Percentiles rank a stretch among this genome's conserved stretches.
These are phyloP conservation scores for Scopulariopsis brevicaulis DNA, from an alignment of 2,329 filamentous ascomycete genomes.

Conservation along the genomic window DNA sequence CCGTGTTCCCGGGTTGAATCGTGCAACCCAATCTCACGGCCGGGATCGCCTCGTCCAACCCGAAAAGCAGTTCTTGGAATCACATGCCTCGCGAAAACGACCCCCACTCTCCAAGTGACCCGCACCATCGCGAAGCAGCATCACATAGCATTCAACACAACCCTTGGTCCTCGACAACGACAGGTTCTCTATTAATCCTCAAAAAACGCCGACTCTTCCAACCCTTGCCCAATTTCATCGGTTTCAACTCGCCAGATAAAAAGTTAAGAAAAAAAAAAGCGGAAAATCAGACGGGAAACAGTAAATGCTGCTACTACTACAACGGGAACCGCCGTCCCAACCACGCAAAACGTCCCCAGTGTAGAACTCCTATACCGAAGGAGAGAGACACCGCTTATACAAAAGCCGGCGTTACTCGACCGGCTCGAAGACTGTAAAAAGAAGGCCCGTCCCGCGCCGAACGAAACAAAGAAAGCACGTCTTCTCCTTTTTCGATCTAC, in stretches of 20 bases:
- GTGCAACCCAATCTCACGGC: no score
- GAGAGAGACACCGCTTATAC: conserved; percentile 2
- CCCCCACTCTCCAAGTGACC: no score
- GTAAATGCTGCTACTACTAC: conserved; percentile 6
- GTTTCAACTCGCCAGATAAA: not conserved
- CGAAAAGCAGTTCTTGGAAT: no score
- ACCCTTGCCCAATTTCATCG: conserved; percentile 1
- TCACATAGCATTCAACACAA: not conserved
- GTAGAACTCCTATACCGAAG: no score
- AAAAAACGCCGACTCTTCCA: not conserved
- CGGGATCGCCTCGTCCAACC: no score
- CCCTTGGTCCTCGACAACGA: not conserved
- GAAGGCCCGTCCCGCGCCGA: not conserved
- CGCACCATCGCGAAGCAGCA: not conserved
- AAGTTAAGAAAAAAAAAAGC: conserved; percentile 2
- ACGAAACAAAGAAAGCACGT: not conserved
- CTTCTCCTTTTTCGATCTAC: conserved; percentile 13
- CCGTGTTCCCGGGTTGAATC: no score
- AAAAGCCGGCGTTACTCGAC: not conserved
- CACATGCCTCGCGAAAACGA: no score
- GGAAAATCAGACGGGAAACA: not conserved
- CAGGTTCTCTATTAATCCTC: conserved; percentile 5
- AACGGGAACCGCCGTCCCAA: not conserved
- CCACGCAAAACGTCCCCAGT: not conserved
- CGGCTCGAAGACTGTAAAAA: not conserved